phyloP scores from a whole-genome alignment of 2,329 filamentous ascomycete species.

The Microdochium nivale region DNA sequence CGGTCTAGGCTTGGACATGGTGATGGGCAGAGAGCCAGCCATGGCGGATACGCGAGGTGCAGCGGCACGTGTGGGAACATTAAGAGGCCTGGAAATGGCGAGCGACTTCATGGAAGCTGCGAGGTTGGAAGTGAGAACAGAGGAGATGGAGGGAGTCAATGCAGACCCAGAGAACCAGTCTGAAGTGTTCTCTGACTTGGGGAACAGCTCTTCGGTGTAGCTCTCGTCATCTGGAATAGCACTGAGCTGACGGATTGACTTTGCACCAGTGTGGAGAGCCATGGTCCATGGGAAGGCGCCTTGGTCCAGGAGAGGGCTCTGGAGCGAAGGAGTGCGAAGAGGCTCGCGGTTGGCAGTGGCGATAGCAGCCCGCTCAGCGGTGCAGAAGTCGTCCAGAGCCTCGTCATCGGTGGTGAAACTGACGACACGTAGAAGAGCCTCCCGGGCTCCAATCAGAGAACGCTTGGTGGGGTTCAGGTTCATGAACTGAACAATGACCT shows the following conservation, averaged over 20 bases:
- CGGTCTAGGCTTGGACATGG: conserved; percentile 66
- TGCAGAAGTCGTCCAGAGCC: conserved; percentile 86
- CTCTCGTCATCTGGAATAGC: conserved; percentile 74
- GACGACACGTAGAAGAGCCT: conserved; percentile 69
- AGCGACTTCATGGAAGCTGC: conserved; percentile 74
- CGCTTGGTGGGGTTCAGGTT: conserved; percentile 85
- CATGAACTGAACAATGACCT: conserved; percentile 85
- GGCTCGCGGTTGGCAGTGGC: conserved; percentile 89
- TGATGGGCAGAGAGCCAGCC: conserved; percentile 68
- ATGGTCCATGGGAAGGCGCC: conserved; percentile 94
- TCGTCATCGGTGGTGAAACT: conserved; percentile 95
- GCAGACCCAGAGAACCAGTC: conserved; percentile 74
- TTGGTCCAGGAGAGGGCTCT: conserved; percentile 71
- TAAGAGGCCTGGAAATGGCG: conserved; percentile 39
- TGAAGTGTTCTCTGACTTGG: conserved; percentile 61
- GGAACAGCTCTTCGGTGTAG: conserved; percentile 80
- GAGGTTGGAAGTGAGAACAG: conserved; percentile 74
- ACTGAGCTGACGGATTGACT: conserved; percentile 73
- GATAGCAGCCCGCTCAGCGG: conserved; percentile 66
- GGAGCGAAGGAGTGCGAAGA: conserved; percentile 88
- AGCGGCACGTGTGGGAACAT: conserved; percentile 32
- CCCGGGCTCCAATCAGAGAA: conserved; percentile 68
- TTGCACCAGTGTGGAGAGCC: conserved; percentile 68
- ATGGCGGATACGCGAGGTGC: conserved; percentile 45
- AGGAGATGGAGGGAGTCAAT: conserved; percentile 74